Percentiles rank a stretch among this genome's conserved stretches.
These are phyloP conservation scores for Fusarium tanahbumbuense DNA, from an alignment of 2,329 filamentous ascomycete genomes.

Conservation along the genomic window DNA sequence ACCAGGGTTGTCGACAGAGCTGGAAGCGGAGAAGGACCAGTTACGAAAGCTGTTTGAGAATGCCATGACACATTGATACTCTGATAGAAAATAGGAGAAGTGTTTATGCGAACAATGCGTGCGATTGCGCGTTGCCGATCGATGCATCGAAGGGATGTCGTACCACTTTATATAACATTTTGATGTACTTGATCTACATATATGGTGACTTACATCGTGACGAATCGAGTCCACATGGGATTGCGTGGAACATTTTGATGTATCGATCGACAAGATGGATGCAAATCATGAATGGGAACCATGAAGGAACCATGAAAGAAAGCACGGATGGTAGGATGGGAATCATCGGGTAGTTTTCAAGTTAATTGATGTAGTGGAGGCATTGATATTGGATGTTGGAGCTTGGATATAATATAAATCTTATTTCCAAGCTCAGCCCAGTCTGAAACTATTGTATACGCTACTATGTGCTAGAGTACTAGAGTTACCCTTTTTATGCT, in stretches of 20 bases:
- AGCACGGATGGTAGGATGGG: not conserved
- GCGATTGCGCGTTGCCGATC: conserved; percentile 30
- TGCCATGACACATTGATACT: conserved; percentile 56
- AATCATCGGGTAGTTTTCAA: conserved; percentile 1
- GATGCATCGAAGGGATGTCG: conserved; percentile 4
- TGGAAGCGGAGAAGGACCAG: conserved; percentile 78
- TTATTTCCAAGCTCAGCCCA: not conserved
- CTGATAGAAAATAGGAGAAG: conserved; percentile 7
- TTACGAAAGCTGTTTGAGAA: conserved; percentile 75
- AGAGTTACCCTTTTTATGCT: conserved; percentile 3
- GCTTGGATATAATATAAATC: conserved; percentile 5
- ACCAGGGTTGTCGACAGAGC: conserved; percentile 78
- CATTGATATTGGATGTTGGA: not conserved
- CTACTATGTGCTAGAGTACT: not conserved
- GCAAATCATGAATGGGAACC: not conserved
- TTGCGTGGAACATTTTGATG: conserved; percentile 16
- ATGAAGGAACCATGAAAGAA: not conserved
- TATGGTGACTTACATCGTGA: conserved; percentile 13
- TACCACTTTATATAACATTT: conserved; percentile 19
- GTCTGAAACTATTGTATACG: not conserved
- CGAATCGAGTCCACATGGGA: conserved; percentile 5
- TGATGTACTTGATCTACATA: conserved; percentile 11
- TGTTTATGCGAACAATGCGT: conserved; percentile 31
- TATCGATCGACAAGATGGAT: conserved; percentile 1
- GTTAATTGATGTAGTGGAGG: not conserved